Conservation (phyloP, 2,329 filamentous ascomycete genomes). For the Gliomastix tumulicola region DNA sequence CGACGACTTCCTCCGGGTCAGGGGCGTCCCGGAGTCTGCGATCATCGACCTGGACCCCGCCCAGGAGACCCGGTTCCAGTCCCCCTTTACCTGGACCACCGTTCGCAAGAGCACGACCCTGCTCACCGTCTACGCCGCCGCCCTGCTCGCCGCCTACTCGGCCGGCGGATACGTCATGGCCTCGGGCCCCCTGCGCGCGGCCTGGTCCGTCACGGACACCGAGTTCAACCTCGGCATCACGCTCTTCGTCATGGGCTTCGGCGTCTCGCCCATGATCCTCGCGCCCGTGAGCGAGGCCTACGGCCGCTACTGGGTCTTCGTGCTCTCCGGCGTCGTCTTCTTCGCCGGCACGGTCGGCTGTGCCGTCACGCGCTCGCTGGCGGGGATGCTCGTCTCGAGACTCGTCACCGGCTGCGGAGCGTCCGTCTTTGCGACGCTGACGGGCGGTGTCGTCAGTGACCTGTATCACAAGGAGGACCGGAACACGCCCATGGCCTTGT, state of each 20-base stretch:
- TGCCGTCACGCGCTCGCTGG: conserved; percentile 50
- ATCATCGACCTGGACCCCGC: too few species aligned
- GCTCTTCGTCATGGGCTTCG: conserved; percentile 58
- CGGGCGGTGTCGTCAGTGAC: conserved; percentile 62
- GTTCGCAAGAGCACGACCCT: conserved; percentile 10
- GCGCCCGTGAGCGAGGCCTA: conserved; percentile 62
- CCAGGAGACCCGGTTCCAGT: conserved; percentile 3
- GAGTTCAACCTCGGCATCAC: conserved; percentile 56
- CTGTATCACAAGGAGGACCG: conserved; percentile 57
- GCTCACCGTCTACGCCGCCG: conserved; percentile 27
- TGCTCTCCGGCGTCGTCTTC: conserved; percentile 23
- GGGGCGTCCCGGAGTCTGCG: too few species aligned
- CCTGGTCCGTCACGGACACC: conserved; percentile 51
- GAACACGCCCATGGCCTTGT: conserved; percentile 64
- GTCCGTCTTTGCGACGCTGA: conserved; percentile 34
- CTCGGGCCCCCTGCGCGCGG: conserved; percentile 40
- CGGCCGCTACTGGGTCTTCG: conserved; percentile 21
- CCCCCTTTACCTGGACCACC: conserved; percentile 1
- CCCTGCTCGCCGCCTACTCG: conserved; percentile 55
- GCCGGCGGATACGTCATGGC: conserved; percentile 57
- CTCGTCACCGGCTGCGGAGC: conserved; percentile 57
- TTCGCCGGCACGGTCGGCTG: conserved; percentile 39
- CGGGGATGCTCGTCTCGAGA: conserved; percentile 54
- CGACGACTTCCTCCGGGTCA: too few species aligned
- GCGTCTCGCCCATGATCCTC: conserved; percentile 58